These are phyloP conservation scores for Golubevia pallescens DNA, from an alignment of 1,284 basidiomycete species.

Conservation along the genomic window DNA sequence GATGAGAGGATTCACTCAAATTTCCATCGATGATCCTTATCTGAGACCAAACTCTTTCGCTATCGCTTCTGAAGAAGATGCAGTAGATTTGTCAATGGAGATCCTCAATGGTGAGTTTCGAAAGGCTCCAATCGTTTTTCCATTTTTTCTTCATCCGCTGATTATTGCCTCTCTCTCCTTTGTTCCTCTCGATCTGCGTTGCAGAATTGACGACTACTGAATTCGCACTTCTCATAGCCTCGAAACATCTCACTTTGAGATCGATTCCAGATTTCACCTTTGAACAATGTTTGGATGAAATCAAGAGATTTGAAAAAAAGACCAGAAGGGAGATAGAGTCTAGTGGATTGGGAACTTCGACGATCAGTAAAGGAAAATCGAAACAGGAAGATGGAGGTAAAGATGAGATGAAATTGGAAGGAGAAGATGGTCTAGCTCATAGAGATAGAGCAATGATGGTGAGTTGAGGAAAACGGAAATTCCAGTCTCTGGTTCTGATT, in stretches of 20 bases:
- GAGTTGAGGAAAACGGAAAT: too few relatives aligned
- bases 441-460: too few relatives aligned
- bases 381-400: too few relatives aligned
- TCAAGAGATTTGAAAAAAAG: constrained; percentile 32
- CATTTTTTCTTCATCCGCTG: background rate
- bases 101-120: background rate
- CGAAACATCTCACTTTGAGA: constrained; percentile 48
- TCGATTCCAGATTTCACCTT: constrained; percentile 57
- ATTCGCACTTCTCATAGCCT: constrained; percentile 45
- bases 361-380: too few relatives aligned
- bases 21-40: too few relatives aligned
- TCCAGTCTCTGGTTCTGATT: too few relatives aligned
- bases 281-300: constrained; percentile 53
- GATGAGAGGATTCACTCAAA: too few relatives aligned
- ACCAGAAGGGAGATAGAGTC: constrained; percentile 5
- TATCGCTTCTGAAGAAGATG: background rate
- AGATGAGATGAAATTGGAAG: too few relatives aligned
- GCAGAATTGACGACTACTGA: constrained; percentile 41
- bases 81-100: background rate
- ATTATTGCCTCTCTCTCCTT: background rate
- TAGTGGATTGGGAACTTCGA: too few relatives aligned
- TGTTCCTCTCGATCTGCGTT: background rate
- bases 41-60: too few relatives aligned
- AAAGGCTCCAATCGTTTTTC: background rate
- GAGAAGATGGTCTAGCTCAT: too few relatives aligned